These are phyloP conservation scores for Trichoderma aggressivum DNA, from an alignment of 2,329 filamentous ascomycete genomes.

Conservation along the genomic window DNA sequence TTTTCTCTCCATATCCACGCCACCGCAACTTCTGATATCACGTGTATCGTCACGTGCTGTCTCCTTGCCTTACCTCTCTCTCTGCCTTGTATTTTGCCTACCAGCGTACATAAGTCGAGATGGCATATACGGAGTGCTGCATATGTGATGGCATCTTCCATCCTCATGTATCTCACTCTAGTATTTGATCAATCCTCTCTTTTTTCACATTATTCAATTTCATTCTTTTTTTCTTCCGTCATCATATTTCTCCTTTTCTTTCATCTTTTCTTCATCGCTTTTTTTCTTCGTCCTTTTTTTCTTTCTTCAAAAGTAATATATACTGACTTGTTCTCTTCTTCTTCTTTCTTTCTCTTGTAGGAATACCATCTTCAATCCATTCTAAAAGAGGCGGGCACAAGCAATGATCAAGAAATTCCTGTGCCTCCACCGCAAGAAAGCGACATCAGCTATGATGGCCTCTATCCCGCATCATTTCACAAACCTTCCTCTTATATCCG, in stretches of 20 bases:
- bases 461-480: slow-evolving; percentile 76
- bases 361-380: slow-evolving; percentile 95
- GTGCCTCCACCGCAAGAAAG: slow-evolving; percentile 63
- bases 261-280: not conserved
- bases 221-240: not conserved
- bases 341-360: slow-evolving; percentile 43
- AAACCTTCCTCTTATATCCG: slow-evolving; percentile 93
- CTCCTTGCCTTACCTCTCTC: slow-evolving; percentile 30
- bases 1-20: slow-evolving; percentile 25
- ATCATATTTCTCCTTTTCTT: not conserved
- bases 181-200: not conserved
- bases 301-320: not conserved
- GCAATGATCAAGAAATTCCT: slow-evolving; percentile 60
- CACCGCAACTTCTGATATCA: slow-evolving; percentile 40
- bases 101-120: not conserved
- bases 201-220: not conserved
- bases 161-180: not conserved
- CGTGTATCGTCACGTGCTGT: slow-evolving; percentile 46
- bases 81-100: slow-evolving; percentile 14
- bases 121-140: not conserved
- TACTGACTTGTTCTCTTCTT: not conserved
- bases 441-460: slow-evolving; percentile 77
- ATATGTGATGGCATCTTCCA: not conserved
- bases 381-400: slow-evolving; percentile 53
- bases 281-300: not conserved